These are phyloP conservation scores for Mortierella sp. DNA, from an alignment of 371 early-diverging fungal genomes.

Conservation along the genomic window DNA sequence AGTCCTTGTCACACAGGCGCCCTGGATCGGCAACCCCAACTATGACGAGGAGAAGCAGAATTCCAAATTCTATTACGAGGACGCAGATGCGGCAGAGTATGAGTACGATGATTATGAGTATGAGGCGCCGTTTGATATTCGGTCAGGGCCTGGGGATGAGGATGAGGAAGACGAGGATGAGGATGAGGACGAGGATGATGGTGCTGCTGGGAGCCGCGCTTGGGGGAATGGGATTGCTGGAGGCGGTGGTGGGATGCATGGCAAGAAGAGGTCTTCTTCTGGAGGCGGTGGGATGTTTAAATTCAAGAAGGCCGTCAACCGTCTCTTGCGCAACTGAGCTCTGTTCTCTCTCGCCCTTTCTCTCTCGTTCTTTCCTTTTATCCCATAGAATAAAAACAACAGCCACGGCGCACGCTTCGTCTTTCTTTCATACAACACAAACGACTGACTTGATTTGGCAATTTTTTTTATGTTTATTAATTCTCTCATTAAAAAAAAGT, in stretches of 20 bases:
- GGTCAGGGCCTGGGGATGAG: slow-evolving; percentile 19
- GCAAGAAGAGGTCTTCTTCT: slow-evolving; percentile 26
- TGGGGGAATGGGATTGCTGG: slow-evolving; percentile 27
- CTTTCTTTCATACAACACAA: background rate
- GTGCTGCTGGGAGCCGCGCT: slow-evolving; percentile 6
- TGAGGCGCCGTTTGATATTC: slow-evolving; percentile 19
- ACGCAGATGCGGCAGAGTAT: slow-evolving; percentile 15
- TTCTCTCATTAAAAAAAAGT: background rate
- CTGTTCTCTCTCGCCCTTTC: background rate
- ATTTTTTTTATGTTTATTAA: background rate
- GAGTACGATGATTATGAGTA: slow-evolving; percentile 37
- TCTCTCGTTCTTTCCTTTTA: background rate
- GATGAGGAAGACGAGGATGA: slow-evolving; percentile 28
- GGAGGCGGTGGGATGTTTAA: slow-evolving; percentile 46
- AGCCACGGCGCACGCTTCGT: background rate
- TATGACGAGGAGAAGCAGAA: slow-evolving; percentile 47
- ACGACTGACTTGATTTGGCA: background rate
- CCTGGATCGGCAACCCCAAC: slow-evolving; percentile 55
- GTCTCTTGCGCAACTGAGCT: slow-evolving; percentile 43
- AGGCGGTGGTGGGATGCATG: background rate
- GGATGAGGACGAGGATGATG: slow-evolving; percentile 23
- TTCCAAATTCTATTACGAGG: slow-evolving; percentile 32
- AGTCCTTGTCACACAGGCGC: slow-evolving; percentile 39
- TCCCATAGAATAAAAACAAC: background rate
- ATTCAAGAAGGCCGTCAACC: slow-evolving; percentile 52